A percentile compares a stretch with the other conserved stretches of the same genome.
phyloP scores from a whole-genome alignment of 2,329 filamentous ascomycete species.

The Pseudogymnoascus sp. region DNA sequence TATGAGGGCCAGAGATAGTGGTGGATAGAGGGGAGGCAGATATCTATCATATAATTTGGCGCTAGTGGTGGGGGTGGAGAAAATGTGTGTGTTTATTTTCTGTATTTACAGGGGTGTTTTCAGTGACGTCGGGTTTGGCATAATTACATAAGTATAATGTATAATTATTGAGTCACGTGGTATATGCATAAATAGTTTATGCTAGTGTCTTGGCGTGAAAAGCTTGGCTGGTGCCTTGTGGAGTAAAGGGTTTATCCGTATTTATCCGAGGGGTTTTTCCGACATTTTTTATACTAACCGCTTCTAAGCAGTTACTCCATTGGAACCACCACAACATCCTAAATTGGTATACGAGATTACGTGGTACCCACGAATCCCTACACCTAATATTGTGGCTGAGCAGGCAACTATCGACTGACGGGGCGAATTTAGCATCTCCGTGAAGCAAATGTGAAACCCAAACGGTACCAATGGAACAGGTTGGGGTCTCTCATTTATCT shows the following conservation, averaged over 20 bases:
- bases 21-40: not conserved
- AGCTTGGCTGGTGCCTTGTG: not conserved
- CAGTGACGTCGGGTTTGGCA: not conserved
- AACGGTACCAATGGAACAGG: not conserved
- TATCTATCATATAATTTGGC: not conserved
- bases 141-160: not conserved
- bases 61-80: constrained; percentile 4
- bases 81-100: constrained; percentile 6
- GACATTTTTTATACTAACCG: not conserved
- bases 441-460: not conserved
- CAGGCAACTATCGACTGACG: not conserved
- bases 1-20: not conserved
- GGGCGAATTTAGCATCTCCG: not conserved
- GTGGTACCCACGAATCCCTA: not conserved
- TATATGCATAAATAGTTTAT: not conserved
- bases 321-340: not conserved
- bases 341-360: not conserved
- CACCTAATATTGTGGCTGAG: not conserved
- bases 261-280: not conserved
- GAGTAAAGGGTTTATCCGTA: not conserved
- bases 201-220: not conserved
- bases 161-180: not conserved
- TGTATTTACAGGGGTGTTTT: not conserved
- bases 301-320: not conserved
- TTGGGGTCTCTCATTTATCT: not conserved